Evolutionary conservation across 306 rosid species (phyloP).

Genomic region (barrel medic (Medicago truncatula)): MtrunA17r5.0-ANR NC_053047.1:6635001-6635500

Average conservation of each 20-base stretch:
- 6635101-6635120: neutral
- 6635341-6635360: constrained; percentile 75
- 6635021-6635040: neutral
- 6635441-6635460: constrained; percentile 7
- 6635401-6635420: constrained; percentile 31
- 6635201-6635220: neutral
- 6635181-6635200: neutral
- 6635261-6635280: neutral
- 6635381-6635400: constrained; percentile 65
- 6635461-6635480: constrained; percentile 26
- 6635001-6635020: too few relatives aligned
- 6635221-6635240: neutral
- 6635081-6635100: too few relatives aligned
- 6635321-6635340: constrained; percentile 79
- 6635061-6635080: too few relatives aligned
- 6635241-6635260: neutral
- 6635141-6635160: neutral
- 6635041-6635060: neutral
- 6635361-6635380: constrained; percentile 63
- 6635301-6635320: constrained; percentile 95
- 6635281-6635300: constrained; percentile 62
- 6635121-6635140: neutral
- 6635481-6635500: constrained; percentile 14
- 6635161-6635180: neutral
- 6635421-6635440: neutral